Evolutionary conservation across 768 basidiomycete species (phyloP).

Genomic region (Tylopilus sp.): DNA sequence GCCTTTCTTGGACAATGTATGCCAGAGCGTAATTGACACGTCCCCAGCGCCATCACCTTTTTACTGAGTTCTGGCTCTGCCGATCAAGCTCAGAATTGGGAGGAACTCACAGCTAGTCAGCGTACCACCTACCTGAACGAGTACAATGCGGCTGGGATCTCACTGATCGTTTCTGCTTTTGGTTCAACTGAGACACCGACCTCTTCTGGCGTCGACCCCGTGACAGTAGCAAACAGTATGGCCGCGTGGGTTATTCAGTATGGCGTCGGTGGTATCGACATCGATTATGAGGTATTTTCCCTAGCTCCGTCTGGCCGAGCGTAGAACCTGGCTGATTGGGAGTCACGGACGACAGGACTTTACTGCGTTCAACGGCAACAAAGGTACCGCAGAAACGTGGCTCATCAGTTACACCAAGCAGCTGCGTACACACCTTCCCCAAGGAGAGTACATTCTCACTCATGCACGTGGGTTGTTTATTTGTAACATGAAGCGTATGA

Average conservation of each 20-base stretch:
- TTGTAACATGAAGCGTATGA: too few relatives aligned
- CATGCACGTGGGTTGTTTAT: slow-evolving; percentile 31
- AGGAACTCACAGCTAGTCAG: slow-evolving; percentile 34
- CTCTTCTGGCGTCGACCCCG: slow-evolving; percentile 37
- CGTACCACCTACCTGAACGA: slow-evolving; percentile 42
- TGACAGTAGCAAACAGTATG: slow-evolving; percentile 39
- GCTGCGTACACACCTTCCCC: slow-evolving; percentile 31
- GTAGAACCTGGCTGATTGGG: background rate
- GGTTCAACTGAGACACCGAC: slow-evolving; percentile 45
- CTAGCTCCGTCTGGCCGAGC: background rate
- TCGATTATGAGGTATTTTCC: slow-evolving; percentile 45
- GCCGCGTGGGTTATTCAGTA: slow-evolving; percentile 46
- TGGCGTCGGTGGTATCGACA: slow-evolving; percentile 49
- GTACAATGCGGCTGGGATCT: slow-evolving; percentile 55
- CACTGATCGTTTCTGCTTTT: slow-evolving; percentile 55
- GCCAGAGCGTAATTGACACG: background rate
- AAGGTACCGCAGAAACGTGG: slow-evolving; percentile 40
- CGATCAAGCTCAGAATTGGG: slow-evolving; percentile 48
- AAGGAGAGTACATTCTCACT: slow-evolving; percentile 32
- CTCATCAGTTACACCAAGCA: slow-evolving; percentile 30
- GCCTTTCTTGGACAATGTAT: background rate
- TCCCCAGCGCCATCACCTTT: slow-evolving; percentile 39
- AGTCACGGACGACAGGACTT: slow-evolving; percentile 24
- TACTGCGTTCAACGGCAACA: slow-evolving; percentile 26
- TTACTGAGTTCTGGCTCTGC: slow-evolving; percentile 38